Base-by-base conservation (phyloP, 805 yeast genomes). In the Wickerhamomyces bovis region DNA sequence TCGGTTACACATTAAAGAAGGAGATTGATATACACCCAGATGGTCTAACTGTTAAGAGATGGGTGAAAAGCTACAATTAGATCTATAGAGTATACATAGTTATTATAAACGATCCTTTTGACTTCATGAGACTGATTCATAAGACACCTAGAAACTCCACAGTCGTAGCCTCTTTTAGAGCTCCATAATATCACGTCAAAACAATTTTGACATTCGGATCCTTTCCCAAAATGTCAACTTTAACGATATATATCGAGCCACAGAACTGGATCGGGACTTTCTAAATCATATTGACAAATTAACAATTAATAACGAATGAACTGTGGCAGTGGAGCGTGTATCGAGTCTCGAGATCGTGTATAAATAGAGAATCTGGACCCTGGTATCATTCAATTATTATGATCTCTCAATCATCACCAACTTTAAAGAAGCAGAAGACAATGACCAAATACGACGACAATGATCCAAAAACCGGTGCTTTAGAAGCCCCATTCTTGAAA, bases 41-140 rank as follows among this genome's bases (percentile, higher is more conserved):
- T 61, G 89, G 89, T 0, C 61, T 83, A 44, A 67, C 67, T 6
- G 68, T 81, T 1, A 80, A 78, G 51, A 61, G 65, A 51, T 83
- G 89, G 89, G 65, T 61, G 12, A 78, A 74, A 11, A 36, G 20
- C 13, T 33, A 33, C 36, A n/a, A 33, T 16, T 33, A 33, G 20
- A 8, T 16, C 6, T 4, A 33, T 18, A 9, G 20, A 16, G 36
- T 16, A 18, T 33, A 33, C 7, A 15, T 13, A 13, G 31, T n/a
- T 3, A 11, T 7, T 3, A 28, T 28, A 28, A 2, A 28, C 31
- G 13, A 4, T 28, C 31, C 11, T 28, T 28, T 28, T 28, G n/a
- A n/a, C n/a, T n/a, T n/a, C n/a, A n/a, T n/a, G n/a, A n/a, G n/a
- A n/a, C n/a, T n/a, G n/a, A 28, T 28, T 28, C n/a, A 11, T 25